Evolutionary conservation across 140 eudicot species (phyloP).

Genomic region (Oenanthe javanica): DNA sequence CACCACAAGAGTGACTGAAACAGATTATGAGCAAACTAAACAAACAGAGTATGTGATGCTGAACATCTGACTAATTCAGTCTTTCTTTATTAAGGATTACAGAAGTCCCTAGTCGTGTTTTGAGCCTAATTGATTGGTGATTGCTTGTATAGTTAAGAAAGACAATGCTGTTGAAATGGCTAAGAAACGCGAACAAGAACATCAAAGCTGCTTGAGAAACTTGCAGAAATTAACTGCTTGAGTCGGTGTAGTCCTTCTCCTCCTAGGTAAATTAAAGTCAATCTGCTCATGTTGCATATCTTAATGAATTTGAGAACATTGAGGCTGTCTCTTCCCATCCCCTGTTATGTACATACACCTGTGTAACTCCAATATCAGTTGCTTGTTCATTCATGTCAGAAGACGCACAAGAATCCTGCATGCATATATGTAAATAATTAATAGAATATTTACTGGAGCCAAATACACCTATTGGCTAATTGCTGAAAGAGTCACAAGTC

Average conservation of each 20-base stretch:
- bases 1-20: slow-evolving; percentile 96
- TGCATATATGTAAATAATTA: no score
- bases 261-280: slow-evolving; percentile 41
- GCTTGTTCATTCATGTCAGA: no score
- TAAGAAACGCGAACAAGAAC: slow-evolving; percentile 89
- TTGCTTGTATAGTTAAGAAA: slow-evolving; percentile 63
- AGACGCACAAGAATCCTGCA: no score
- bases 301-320: neutral
- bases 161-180: slow-evolving; percentile 91
- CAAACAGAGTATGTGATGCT: slow-evolving; percentile 58
- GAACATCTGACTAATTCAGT: neutral
- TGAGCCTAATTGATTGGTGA: slow-evolving; percentile 14
- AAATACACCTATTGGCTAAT: no score
- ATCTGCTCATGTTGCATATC: neutral
- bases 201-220: slow-evolving; percentile 78
- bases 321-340: no score
- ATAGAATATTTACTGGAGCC: no score
- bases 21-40: slow-evolving; percentile 94
- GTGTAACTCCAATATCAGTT: no score
- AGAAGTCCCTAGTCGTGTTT: neutral
- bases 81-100: neutral
- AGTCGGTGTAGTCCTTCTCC: slow-evolving; percentile 77
- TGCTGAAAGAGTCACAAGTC: no score
- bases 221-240: slow-evolving; percentile 62
- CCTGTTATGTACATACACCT: no score